A percentile compares a stretch with the other conserved stretches of the same genome.
Evolutionary conservation across 805 yeast species (phyloP).

Genomic region (Vanderwaltozyma tropicalis): DNA sequence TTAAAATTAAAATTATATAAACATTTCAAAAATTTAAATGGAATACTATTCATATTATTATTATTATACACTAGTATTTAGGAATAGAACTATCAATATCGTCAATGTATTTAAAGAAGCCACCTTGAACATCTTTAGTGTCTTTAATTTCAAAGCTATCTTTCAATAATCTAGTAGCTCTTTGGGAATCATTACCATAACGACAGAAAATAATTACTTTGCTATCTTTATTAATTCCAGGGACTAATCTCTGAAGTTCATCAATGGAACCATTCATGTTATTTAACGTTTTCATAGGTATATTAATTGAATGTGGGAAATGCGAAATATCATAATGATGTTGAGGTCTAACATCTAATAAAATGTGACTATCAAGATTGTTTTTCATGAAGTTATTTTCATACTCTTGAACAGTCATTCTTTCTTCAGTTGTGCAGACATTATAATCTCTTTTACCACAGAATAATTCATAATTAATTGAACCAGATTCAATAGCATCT

Average conservation of each 20-base stretch:
- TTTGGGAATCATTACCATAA: constrained; percentile 83
- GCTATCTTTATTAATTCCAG: constrained; percentile 13
- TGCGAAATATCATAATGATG: constrained; percentile 65
- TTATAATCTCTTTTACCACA: constrained; percentile 53
- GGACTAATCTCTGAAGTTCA: constrained; percentile 18
- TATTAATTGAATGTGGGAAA: constrained; percentile 47
- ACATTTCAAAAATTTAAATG: not conserved
- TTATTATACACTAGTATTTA: constrained; percentile 35
- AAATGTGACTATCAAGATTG: constrained; percentile 11
- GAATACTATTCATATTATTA: not conserved
- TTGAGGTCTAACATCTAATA: constrained; percentile 72
- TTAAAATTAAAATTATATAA: not conserved
- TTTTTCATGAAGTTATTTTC: constrained; percentile 22
- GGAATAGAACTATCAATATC: constrained; percentile 54
- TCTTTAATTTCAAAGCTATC: constrained; percentile 38
- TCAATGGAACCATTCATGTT: constrained; percentile 25
- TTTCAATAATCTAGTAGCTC: constrained; percentile 51
- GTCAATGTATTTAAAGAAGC: constrained; percentile 57
- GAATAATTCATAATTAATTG: constrained; percentile 56
- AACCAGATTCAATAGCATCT: constrained; percentile 35
- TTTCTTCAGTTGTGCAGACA: constrained; percentile 34
- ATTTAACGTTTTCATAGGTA: constrained; percentile 46
- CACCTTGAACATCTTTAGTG: constrained; percentile 69
- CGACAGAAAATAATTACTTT: constrained; percentile 64
- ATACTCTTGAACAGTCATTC: constrained; percentile 36